Base-by-base conservation (phyloP, 345 rosid genomes). In the Lepidium aucheri region DNA sequence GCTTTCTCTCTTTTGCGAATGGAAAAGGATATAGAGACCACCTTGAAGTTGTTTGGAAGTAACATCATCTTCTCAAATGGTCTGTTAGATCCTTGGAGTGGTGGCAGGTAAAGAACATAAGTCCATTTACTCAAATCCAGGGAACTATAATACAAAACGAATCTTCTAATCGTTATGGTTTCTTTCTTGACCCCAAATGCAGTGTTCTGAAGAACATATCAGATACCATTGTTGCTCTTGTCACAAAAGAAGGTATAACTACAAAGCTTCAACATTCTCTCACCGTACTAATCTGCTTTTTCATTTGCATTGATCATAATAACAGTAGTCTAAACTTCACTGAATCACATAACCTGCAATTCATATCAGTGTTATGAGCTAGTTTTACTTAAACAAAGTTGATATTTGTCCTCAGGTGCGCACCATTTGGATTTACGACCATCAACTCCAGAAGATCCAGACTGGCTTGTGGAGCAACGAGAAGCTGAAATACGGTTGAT, bases 1-100 rank as follows among this genome's bases (percentile, higher is more conserved):
- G 18, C 15, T 42, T 45, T 32, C 66, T 69, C 11, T 56, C 1
- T 50, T 43, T 60, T 12, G n/a, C 44, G 13, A 35, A 43, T 71
- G 34, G 76, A 69, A 79, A 24, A 93, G 98, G 94, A 86, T 74
- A 81, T 87, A 62, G 80, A 75, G 70, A 82, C 84, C 53, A 78
- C 61, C 22, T 66, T 93, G 83, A 83, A 81, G 77, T 49, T 32
- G 16, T 93, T 88, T 50, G 97, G 96, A 67, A 87, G 97, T 73
- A 90, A 90, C 84, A 93, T 93, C 55, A 93, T 93, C 53, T 90
- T 93, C 85, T 89, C 97, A 49, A 93, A 85, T 43, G 98, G 98
- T 68, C 79, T 87, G 17, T 81, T 87, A 74, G 96, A 93, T 88
- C 98, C 98, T 35, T 93, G 97, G 94, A 93, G 98, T 78, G 97